A percentile compares a stretch with the other conserved stretches of the same genome.
Conservation (phyloP, 176 grass and related monocot species). For the Phoenix dactylifera region DNA sequence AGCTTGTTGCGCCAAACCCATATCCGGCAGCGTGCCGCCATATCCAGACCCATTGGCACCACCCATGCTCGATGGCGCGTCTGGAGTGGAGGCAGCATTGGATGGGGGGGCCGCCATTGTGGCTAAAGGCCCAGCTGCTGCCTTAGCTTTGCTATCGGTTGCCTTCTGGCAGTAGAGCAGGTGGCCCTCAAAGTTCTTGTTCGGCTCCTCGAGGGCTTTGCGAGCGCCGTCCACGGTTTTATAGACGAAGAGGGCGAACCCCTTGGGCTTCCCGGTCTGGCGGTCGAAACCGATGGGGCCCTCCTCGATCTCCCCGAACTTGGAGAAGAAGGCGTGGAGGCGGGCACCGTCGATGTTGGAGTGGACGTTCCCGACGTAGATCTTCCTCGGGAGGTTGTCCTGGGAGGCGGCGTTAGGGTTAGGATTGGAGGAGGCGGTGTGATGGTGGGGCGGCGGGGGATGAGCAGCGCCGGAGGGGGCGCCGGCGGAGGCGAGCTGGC, state of each 20-base stretch:
- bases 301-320: constrained; percentile 94
- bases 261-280: constrained; percentile 80
- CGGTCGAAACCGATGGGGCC: constrained; percentile 93
- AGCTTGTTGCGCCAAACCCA: constrained; percentile 52
- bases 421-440: constrained; percentile 3
- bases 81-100: no score
- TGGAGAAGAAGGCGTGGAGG: constrained; percentile 66
- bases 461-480: constrained; percentile 18
- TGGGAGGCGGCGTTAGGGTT: constrained; percentile 26
- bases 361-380: constrained; percentile 93
- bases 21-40: constrained; percentile 32
- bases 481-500: constrained; percentile 88
- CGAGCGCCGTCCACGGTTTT: constrained; percentile 57
- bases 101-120: no score
- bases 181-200: constrained; percentile 81
- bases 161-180: constrained; percentile 80
- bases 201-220: constrained; percentile 72
- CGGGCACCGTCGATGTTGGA: constrained; percentile 62
- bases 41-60: constrained; percentile 46
- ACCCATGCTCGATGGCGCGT: not conserved
- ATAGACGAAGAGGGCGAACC: constrained; percentile 89
- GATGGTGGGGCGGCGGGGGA: constrained; percentile 9
- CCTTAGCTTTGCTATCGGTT: constrained; percentile 58
- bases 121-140: not conserved
- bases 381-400: constrained; percentile 81